These are phyloP conservation scores for Phytophthora ramorum DNA, from an alignment of 352 stramenopile species.

Conservation along the genomic window DNA sequence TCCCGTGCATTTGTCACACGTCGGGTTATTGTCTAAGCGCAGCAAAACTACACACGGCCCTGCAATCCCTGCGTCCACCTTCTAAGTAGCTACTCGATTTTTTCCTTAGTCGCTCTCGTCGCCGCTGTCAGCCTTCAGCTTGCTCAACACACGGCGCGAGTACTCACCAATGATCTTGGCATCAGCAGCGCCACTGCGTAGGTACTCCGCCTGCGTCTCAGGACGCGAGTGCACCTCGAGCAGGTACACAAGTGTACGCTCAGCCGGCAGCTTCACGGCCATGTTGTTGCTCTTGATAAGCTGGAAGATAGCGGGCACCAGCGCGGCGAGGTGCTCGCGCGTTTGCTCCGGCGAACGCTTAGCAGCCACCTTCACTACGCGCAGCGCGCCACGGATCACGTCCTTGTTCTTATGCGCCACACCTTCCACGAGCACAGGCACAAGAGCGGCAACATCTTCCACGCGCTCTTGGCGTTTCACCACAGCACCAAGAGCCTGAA, in stretches of 20 bases:
- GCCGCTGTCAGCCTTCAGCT: constrained; percentile 87
- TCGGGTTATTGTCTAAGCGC: constrained; percentile 19
- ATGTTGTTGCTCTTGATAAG: constrained; percentile 92
- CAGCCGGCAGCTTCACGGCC: constrained; percentile 85
- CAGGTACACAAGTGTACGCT: constrained; percentile 88
- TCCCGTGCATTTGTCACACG: constrained; percentile 20
- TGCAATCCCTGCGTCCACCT: background rate
- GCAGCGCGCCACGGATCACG: constrained; percentile 71
- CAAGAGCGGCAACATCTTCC: constrained; percentile 41
- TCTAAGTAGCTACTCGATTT: constrained; percentile 13
- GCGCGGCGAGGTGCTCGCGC: constrained; percentile 55
- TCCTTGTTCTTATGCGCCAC: constrained; percentile 86
- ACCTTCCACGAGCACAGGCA: constrained; percentile 65
- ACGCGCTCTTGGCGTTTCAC: constrained; percentile 57
- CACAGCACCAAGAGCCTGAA: constrained; percentile 63
- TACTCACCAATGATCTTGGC: constrained; percentile 91
- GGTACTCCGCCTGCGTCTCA: constrained; percentile 80
- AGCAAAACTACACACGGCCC: constrained; percentile 1
- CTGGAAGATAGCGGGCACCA: constrained; percentile 84
- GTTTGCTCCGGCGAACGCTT: constrained; percentile 71
- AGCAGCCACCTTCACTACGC: constrained; percentile 75
- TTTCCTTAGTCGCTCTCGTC: constrained; percentile 79
- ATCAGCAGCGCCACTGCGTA: constrained; percentile 58
- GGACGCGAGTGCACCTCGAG: constrained; percentile 86
- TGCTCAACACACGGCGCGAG: constrained; percentile 84